Conservation (phyloP, 495 filamentous ascomycete species). For the Terfezia claveryi region DNA sequence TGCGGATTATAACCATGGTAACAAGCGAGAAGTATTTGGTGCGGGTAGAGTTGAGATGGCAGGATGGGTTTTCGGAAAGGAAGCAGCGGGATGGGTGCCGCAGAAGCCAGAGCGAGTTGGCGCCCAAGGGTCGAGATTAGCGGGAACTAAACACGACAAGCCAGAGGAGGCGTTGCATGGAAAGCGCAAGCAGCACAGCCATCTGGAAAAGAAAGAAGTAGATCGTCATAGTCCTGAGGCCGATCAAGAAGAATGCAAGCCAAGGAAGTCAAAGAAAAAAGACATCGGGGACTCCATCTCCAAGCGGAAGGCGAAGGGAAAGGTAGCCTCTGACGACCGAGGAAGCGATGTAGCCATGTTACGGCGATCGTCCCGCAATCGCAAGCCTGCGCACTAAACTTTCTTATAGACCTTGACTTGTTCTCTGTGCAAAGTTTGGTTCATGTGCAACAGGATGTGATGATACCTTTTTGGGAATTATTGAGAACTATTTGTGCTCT, state of each 20-base stretch:
- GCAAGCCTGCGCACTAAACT: neutral
- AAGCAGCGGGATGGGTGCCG: constrained; percentile 1
- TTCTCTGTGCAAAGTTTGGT: no score
- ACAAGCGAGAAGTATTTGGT: constrained; percentile 3
- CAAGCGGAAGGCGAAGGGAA: neutral
- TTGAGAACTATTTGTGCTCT: no score
- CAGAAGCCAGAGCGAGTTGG: neutral
- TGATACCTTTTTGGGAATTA: no score
- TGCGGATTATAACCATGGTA: neutral
- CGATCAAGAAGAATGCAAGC: neutral
- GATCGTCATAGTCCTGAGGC: neutral
- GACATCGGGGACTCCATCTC: neutral
- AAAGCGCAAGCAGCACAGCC: neutral
- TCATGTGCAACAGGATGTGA: no score
- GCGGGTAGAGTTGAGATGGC: constrained; percentile 22
- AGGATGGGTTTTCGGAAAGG: constrained; percentile 21
- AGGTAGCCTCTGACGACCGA: neutral
- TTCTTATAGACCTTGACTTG: no score
- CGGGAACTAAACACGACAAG: neutral
- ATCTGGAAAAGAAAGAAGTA: neutral
- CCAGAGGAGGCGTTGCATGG: neutral
- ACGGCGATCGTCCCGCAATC: neutral
- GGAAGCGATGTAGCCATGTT: neutral
- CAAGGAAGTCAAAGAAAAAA: neutral
- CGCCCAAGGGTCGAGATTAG: neutral